Evolutionary conservation across 73 alveolate species (phyloP).

Genomic region (Durusdinium trenchii): DNA sequence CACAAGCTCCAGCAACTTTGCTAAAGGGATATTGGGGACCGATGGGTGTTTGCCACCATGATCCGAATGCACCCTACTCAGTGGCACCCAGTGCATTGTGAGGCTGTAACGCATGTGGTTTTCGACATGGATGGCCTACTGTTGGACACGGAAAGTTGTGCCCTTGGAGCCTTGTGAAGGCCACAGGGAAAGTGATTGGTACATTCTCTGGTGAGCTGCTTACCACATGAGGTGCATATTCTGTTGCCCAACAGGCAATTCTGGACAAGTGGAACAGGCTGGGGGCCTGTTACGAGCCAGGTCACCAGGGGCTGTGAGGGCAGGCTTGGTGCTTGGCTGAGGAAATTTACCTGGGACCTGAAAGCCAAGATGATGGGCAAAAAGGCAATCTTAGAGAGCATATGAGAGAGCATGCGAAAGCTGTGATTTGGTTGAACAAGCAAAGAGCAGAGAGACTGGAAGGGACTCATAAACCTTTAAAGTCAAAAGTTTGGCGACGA

Average conservation of each 20-base stretch:
- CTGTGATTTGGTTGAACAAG: no score
- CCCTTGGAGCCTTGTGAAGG: background rate
- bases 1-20: constrained; percentile 50
- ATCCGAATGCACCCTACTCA: no score
- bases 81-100: background rate
- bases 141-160: constrained; percentile 79
- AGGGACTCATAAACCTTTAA: no score
- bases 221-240: constrained; percentile 4
- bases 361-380: constrained; percentile 92
- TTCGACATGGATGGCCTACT: constrained; percentile 94
- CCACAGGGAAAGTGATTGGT: background rate
- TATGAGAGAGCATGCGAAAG: no score
- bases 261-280: constrained; percentile 86
- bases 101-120: constrained; percentile 88
- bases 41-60: background rate
- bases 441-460: no score
- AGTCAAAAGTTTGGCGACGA: no score
- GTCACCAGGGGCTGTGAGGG: background rate
- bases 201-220: background rate
- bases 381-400: constrained; percentile 21
- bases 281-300: background rate
- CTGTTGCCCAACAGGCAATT: constrained; percentile 84
- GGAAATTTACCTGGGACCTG: constrained; percentile 90
- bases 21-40: background rate
- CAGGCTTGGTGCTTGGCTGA: background rate